Base-by-base conservation (phyloP, 805 yeast genomes). In the Maudiozyma serrabonitensis region DNA sequence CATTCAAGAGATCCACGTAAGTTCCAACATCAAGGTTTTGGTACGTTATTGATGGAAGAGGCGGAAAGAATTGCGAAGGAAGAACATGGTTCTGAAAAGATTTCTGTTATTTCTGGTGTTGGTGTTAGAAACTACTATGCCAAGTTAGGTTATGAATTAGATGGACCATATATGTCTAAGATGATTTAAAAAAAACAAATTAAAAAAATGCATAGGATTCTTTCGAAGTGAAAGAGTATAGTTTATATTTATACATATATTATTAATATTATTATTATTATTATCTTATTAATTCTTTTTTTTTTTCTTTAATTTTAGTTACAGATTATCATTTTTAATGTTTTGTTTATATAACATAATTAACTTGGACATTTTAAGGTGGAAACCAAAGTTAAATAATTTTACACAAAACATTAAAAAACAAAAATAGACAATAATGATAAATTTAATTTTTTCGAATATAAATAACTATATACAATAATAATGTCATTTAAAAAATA, bases 21-120 rank as follows among this genome's bases (percentile, higher is more conserved):
- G 68, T 93, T 93, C 74, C 99, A 93, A 71, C 99, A 93, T 72
- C 99, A 93, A 74, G 99, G 99, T 19, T 93, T 91, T 66, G 99
- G 99, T 54, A 91, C 99, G 6, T 74, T 93, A 60, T 70, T 93
- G 46, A 93, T 93, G 99, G 98, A 93, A 68, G 99, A 93, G 68
- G 99, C 99, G 3, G 98, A 88, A 60, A 78, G 96, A 56, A 93
- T 93, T 52, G 93, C 99, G 1, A 76, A 81, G 46, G 96, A 89
- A 60, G 99, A 93, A 65, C 99, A 93, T 66, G 95, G 96, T 0
- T 84, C 95, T 4, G 73, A 75, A 47, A 93, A 93, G 71, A 84
- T 93, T 37, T 81, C 95, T 64, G 99, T 93, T 48, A 93, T 93
- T 57, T 83, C 95, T 34, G 99, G 99, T 56, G 97, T 93, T 40